Base-by-base conservation (phyloP, 495 filamentous ascomycete genomes). In the Xylaria longipes region DNA sequence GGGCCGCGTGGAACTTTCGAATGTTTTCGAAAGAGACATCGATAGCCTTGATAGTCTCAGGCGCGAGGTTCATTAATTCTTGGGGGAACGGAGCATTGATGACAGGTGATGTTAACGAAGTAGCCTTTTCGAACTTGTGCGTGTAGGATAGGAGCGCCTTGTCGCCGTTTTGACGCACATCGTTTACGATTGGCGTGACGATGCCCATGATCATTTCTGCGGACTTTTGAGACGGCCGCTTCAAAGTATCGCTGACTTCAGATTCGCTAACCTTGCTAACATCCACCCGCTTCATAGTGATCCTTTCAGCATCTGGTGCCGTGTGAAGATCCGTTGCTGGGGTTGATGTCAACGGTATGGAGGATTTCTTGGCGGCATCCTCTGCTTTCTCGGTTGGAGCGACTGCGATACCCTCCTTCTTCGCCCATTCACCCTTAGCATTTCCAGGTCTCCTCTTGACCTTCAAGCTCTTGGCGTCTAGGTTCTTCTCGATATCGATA, bases 61-160 rank as follows among this genome's bases (percentile, higher is more conserved):
- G 85, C 1, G 92, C 81, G 33, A 98, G 84, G 75, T 94, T 86
- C 96, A 98, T 98, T 8, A 99, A 80, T 29, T 89, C 85, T 69
- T 90, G 82, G 0, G 93, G 90, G 84, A 97, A 99, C 0, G 96
- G 96, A 0, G 96, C 95, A 66, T 86, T 88, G 71, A 99, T 84
- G 48, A 99, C 94, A 0, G 95, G 93, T 0, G 94, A 95, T 20
- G 89, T 96, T 58, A 99, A 84, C 0, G 92, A 94, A 0, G 91
- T 95, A 1, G 96, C 97, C 82, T 93, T 97, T 76, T 99, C 96
- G 74, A 99, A 99, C 83, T 96, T 95, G 87, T 97, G 93, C 0
- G 96, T 98, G 77, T 97, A 98, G 66, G 91, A 90, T 60, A 98
- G 87, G 17, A 99, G 85, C 2, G 92, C 96, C 72, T 91, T 89